Percentiles rank a stretch among this genome's conserved stretches.
These are phyloP conservation scores for Fusarium sp. DNA, from an alignment of 2,329 filamentous ascomycete species.

Conservation along the genomic window DNA sequence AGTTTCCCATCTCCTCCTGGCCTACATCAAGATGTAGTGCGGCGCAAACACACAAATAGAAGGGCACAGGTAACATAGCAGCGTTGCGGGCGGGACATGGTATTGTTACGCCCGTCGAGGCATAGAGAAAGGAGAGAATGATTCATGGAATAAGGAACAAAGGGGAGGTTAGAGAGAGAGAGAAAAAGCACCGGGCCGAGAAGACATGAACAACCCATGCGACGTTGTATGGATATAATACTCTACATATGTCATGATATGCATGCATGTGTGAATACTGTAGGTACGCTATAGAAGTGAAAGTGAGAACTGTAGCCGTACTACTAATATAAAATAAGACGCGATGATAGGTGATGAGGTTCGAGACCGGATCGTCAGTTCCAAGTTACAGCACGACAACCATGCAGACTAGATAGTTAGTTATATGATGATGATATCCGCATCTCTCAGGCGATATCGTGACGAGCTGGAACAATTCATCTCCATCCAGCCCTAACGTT, in stretches of 20 bases:
- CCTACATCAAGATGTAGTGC: slow-evolving; percentile 16
- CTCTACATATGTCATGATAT: not conserved
- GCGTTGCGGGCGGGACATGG: slow-evolving; percentile 32
- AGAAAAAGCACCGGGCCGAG: not conserved
- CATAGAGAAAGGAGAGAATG: slow-evolving; percentile 8
- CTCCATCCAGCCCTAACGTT: slow-evolving; percentile 31
- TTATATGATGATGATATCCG: slow-evolving; percentile 26
- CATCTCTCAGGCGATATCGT: slow-evolving; percentile 11
- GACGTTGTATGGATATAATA: not conserved
- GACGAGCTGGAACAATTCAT: slow-evolving; percentile 1
- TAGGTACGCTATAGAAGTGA: not conserved
- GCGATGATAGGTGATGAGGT: slow-evolving; percentile 8
- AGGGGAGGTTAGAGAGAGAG: not conserved
- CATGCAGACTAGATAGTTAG: slow-evolving; percentile 2
- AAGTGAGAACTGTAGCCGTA: not conserved
- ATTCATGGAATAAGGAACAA: slow-evolving; percentile 7
- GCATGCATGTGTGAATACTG: not conserved
- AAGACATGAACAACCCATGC: slow-evolving; percentile 12
- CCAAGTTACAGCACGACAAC: slow-evolving; percentile 24
- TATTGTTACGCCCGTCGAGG: slow-evolving; percentile 26
- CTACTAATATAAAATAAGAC: slow-evolving; percentile 22
- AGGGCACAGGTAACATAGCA: slow-evolving; percentile 29
- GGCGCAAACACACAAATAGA: slow-evolving; percentile 30
- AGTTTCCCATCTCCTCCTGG: slow-evolving; percentile 3
- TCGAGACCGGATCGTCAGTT: slow-evolving; percentile 36